Evolutionary conservation across 2,329 filamentous ascomycete genomes (phyloP), one percentile per base, ranked within the genome.

Genomic region (Monosporascus ibericus): DNA sequence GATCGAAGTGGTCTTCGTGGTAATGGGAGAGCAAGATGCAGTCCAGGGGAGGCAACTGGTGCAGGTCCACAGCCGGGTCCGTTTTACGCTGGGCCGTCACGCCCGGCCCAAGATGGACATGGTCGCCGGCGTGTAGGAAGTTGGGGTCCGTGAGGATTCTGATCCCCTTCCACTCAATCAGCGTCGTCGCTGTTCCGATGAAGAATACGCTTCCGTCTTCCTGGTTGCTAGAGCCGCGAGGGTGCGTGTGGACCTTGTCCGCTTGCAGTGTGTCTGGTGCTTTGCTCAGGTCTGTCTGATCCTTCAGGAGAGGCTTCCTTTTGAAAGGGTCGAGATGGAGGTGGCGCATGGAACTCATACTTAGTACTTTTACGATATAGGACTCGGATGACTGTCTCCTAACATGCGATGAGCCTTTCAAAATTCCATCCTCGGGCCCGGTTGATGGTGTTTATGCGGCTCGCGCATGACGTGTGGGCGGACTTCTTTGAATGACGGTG

Each of bases 21-120:
- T 86, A 87, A 60, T 87, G 83, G 2, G 78, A 83, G 2, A 87
- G 69, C 34, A 87, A 69, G 2, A 87, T 75, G 1, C 73, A 69
- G 61, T 87, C 81, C 20, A 87, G 72, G 2, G 74, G 70, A 1
- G 84, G 84, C 1, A 87, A 69, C 27, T 81, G 72, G 47, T 82
- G 72, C 5, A 87, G 63, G 52, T 85, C 77, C 17, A 87, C 72
- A 0, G 80, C 80, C 22, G 83, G 83, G 56, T 87, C 78, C 0
- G 78, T 85, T 24, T 68, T 65, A 2, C 83, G 72, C 24, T 72
- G 73, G 1, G 73, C 77, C 2, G 73, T 78, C 2, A 86, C 81
- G 1, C 82, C 82, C 0, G 84, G 83, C 0, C 83, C 84, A 1
- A 87, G 75, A 63, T 87, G 83, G 8, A 87, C 82, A 58, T 86